A percentile compares a stretch with the other conserved stretches of the same genome.
Evolutionary conservation across 2,329 filamentous ascomycete species (phyloP).

Genomic region (Venturia asperata): DNA sequence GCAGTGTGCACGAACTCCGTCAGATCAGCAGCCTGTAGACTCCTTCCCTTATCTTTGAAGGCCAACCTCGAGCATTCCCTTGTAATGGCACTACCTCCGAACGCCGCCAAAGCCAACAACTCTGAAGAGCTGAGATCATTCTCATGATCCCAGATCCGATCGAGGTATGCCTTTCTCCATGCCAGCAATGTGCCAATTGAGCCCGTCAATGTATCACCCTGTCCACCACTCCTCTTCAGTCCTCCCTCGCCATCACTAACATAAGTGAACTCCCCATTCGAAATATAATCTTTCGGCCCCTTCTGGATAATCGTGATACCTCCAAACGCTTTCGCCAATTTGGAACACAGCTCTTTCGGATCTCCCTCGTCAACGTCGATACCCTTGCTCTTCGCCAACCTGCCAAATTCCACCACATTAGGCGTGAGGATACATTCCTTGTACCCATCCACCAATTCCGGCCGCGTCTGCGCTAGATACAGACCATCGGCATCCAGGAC

Average conservation of each 20-base stretch:
- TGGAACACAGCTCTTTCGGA: constrained; percentile 53
- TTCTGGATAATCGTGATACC: constrained; percentile 92
- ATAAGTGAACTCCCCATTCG: constrained; percentile 68
- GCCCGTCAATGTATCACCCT: constrained; percentile 92
- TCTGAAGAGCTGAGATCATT: constrained; percentile 50
- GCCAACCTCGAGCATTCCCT: constrained; percentile 84
- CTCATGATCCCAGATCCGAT: constrained; percentile 65
- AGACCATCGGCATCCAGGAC: constrained; percentile 91
- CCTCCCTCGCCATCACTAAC: constrained; percentile 73
- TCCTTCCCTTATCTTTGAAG: constrained; percentile 77
- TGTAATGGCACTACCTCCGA: constrained; percentile 79
- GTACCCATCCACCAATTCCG: constrained; percentile 73
- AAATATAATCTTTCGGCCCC: constrained; percentile 73
- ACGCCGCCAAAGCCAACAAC: constrained; percentile 68
- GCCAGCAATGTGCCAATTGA: constrained; percentile 80
- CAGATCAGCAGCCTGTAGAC: constrained; percentile 85
- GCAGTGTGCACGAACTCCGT: constrained; percentile 82
- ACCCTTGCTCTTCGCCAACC: constrained; percentile 68
- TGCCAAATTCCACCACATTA: constrained; percentile 86
- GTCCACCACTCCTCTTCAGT: constrained; percentile 82
- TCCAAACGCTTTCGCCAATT: constrained; percentile 67
- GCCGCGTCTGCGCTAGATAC: constrained; percentile 65
- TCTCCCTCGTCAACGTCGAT: constrained; percentile 52
- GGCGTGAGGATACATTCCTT: constrained; percentile 81
- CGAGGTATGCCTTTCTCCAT: constrained; percentile 81